Evolutionary conservation across 2,329 filamentous ascomycete species (phyloP).

Genomic region (Pseudogymnoascus pannorum): DNA sequence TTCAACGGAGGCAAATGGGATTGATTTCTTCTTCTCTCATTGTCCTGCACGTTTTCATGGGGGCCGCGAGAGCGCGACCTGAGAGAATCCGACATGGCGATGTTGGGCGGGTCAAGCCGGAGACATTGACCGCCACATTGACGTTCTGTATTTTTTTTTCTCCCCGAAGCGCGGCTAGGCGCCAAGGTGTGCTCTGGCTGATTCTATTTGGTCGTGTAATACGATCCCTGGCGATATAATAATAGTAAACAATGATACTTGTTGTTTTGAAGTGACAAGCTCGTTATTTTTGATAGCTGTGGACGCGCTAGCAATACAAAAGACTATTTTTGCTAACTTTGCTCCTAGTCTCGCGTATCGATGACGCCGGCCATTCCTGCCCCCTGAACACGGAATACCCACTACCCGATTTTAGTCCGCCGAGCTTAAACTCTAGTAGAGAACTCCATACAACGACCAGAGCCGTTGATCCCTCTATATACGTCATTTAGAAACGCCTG

Average conservation of each 20-base stretch:
- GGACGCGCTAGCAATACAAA: neutral
- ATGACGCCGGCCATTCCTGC: neutral
- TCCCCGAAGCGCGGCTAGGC: neutral
- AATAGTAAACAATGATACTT: neutral
- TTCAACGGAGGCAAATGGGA: conserved; percentile 40
- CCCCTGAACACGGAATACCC: neutral
- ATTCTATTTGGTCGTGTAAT: neutral
- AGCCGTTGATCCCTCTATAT: no score
- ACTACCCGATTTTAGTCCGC: no score
- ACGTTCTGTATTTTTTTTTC: neutral
- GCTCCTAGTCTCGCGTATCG: neutral
- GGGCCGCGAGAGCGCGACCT: neutral
- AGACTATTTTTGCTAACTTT: neutral
- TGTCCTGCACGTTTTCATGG: neutral
- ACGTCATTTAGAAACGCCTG: neutral
- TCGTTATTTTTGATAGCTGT: neutral
- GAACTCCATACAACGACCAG: neutral
- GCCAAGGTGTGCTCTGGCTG: neutral
- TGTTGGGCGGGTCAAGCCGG: neutral
- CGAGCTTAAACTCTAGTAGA: neutral
- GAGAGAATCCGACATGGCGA: neutral
- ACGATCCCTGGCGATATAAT: neutral
- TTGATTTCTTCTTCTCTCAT: neutral
- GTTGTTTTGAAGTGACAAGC: neutral
- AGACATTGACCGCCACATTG: neutral